Conservation (phyloP, 2,329 filamentous ascomycete genomes). For the Neurospora sp. region DNA sequence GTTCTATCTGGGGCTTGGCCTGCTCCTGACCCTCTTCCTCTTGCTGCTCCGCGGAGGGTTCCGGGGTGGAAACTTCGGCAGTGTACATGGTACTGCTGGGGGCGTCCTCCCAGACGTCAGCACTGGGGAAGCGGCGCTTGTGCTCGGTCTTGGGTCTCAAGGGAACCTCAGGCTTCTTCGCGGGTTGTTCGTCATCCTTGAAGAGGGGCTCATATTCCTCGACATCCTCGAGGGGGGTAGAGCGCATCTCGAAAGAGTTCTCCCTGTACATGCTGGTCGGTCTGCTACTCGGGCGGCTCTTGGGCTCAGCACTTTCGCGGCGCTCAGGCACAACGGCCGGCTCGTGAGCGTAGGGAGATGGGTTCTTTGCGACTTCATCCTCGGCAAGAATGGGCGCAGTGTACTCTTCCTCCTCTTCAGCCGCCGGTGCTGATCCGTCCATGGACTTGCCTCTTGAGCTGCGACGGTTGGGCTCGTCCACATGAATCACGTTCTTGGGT, state of each 20-base stretch:
- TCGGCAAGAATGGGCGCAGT: constrained; percentile 76
- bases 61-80: constrained; percentile 77
- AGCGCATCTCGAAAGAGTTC: constrained; percentile 42
- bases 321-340: constrained; percentile 71
- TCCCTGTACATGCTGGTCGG: constrained; percentile 53
- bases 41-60: constrained; percentile 30
- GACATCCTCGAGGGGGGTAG: constrained; percentile 73
- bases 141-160: constrained; percentile 39
- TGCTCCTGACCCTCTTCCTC: constrained; percentile 1
- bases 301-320: constrained; percentile 46
- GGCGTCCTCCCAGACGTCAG: constrained; percentile 95
- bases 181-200: constrained; percentile 55
- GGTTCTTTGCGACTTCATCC: constrained; percentile 74
- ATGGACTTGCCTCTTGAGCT: constrained; percentile 26
- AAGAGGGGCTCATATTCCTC: constrained; percentile 95
- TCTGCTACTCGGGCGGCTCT: constrained; percentile 55
- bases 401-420: constrained; percentile 50
- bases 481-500: constrained; percentile 51
- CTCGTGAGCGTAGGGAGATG: constrained; percentile 56
- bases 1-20: constrained; percentile 16
- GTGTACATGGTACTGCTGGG: constrained; percentile 73
- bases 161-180: constrained; percentile 26
- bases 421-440: constrained; percentile 30
- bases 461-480: constrained; percentile 53
- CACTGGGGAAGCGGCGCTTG: constrained; percentile 74